Evolutionary conservation across 352 stramenopile species (phyloP).

Genomic region (Thraustotheca clavata): DNA sequence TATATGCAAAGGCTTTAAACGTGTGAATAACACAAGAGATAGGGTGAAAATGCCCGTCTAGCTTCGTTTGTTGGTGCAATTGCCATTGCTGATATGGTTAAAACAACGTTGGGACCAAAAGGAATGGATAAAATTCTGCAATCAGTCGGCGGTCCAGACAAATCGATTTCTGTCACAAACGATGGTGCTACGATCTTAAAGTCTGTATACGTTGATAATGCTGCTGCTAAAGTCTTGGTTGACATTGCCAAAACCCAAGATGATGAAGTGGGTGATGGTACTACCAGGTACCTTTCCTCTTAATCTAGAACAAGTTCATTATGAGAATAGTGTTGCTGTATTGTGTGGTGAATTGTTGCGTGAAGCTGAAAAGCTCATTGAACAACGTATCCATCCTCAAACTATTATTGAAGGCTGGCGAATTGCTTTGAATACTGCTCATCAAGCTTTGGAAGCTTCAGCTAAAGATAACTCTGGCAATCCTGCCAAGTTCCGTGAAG

Average conservation of each 20-base stretch:
- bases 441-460: conserved; percentile 82
- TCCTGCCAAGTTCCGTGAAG: conserved; percentile 83
- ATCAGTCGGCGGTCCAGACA: conserved; percentile 79
- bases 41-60: conserved; percentile 97
- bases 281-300: conserved; percentile 63
- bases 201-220: conserved; percentile 97
- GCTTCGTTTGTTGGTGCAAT: conserved; percentile 98
- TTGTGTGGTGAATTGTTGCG: conserved; percentile 96
- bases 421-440: conserved; percentile 86
- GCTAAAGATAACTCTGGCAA: conserved; percentile 78
- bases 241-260: conserved; percentile 99
- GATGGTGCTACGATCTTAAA: conserved; percentile 98
- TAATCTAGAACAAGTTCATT: conserved; percentile 12
- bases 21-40: background rate
- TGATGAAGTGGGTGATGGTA: conserved; percentile 98
- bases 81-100: conserved; percentile 99
- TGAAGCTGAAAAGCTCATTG: conserved; percentile 94
- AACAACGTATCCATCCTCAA: conserved; percentile 96
- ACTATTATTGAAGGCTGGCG: conserved; percentile 98
- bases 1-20: background rate
- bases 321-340: conserved; percentile 80
- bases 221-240: conserved; percentile 97
- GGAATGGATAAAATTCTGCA: conserved; percentile 99
- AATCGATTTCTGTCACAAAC: conserved; percentile 95
- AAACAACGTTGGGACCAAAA: conserved; percentile 99